phyloP scores from a whole-genome alignment of 345 rosid genomes.

The Rhizophora apiculata region DNA sequence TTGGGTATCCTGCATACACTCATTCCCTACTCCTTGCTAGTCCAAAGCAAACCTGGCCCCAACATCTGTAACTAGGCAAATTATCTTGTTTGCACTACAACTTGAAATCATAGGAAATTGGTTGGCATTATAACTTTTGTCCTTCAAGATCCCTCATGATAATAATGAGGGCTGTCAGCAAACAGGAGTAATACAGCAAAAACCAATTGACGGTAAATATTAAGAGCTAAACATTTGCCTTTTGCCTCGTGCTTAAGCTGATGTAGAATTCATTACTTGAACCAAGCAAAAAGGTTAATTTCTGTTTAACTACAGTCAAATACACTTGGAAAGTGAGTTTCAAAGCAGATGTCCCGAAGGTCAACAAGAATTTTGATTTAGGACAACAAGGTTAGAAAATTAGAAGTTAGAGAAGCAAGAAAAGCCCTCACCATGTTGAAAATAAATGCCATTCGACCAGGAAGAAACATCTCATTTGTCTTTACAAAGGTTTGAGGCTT shows the following conservation, averaged over 20 bases:
- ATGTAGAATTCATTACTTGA: neutral
- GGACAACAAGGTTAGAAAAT: too few species aligned
- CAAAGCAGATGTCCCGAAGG: neutral
- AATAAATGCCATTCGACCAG: slow-evolving; percentile 87
- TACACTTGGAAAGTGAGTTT: too few species aligned
- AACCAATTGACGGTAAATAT: too few species aligned
- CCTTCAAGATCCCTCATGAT: too few species aligned
- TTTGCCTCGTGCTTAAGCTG: neutral
- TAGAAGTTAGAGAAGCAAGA: neutral
- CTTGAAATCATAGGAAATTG: too few species aligned
- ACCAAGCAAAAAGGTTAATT: too few species aligned
- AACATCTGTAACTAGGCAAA: neutral
- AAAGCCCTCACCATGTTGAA: slow-evolving; percentile 72
- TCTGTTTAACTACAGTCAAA: too few species aligned
- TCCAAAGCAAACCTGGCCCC: neutral
- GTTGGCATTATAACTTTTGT: too few species aligned
- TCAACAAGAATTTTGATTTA: neutral
- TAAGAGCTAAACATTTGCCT: neutral
- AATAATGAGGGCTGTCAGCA: too few species aligned
- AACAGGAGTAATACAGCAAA: too few species aligned
- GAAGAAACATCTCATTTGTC: slow-evolving; percentile 96
- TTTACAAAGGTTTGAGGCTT: slow-evolving; percentile 79
- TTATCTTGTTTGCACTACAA: neutral
- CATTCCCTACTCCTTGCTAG: neutral
- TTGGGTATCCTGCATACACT: too few species aligned